Evolutionary conservation across 129 eudicot genomes (phyloP).

Genomic region (Artemisia argyi): DNA sequence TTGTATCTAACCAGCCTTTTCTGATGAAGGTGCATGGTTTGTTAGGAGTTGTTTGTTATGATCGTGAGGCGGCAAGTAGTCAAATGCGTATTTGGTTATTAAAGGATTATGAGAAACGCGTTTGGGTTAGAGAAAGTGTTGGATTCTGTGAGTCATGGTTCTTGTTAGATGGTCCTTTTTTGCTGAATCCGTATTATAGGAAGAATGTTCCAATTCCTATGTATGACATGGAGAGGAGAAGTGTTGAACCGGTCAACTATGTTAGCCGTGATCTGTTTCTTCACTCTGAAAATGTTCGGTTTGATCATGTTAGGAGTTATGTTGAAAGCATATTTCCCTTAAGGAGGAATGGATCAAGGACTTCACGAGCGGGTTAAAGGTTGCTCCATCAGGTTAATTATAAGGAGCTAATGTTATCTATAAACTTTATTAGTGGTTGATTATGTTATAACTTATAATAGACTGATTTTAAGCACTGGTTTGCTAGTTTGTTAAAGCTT

Average conservation of each 20-base stretch:
- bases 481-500: too few relatives aligned
- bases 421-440: too few relatives aligned
- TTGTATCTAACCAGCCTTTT: background rate
- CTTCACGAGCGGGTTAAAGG: background rate
- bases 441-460: too few relatives aligned
- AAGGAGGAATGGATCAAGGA: background rate
- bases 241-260: background rate
- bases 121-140: conserved; percentile 9
- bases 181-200: background rate
- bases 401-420: background rate
- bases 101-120: background rate
- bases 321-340: conserved; percentile 1
- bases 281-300: background rate
- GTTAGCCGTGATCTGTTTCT: background rate
- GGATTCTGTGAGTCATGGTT: background rate
- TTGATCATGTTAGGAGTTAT: conserved; percentile 4
- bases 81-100: background rate
- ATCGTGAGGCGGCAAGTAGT: background rate
- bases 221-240: background rate
- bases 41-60: background rate
- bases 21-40: background rate
- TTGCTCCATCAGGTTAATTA: background rate
- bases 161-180: background rate
- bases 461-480: too few relatives aligned
- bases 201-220: background rate